These are phyloP conservation scores for Candida freyschussii DNA, from an alignment of 1,139 yeast species.

Conservation along the genomic window DNA sequence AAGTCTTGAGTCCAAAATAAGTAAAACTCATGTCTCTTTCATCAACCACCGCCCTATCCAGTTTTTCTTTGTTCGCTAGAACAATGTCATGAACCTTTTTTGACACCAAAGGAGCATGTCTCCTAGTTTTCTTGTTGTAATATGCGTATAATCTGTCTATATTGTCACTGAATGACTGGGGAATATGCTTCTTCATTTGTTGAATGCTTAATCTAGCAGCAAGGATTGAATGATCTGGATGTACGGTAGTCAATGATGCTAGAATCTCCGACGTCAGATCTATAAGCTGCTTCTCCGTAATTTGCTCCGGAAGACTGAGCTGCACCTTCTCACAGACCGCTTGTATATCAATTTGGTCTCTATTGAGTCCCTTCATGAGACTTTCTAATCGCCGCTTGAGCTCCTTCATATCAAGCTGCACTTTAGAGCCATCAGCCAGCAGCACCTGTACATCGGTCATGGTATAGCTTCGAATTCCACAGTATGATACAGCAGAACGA, in stretches of 20 bases:
- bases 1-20: constrained; percentile 82
- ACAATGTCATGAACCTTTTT: constrained; percentile 60
- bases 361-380: constrained; percentile 41
- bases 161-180: constrained; percentile 71
- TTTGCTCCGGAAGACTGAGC: constrained; percentile 66
- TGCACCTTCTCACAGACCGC: constrained; percentile 56
- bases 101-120: constrained; percentile 70
- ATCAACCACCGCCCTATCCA: constrained; percentile 69
- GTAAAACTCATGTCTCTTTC: constrained; percentile 78
- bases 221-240: constrained; percentile 90
- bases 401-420: constrained; percentile 7
- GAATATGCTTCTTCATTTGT: constrained; percentile 86
- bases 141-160: constrained; percentile 55
- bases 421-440: constrained; percentile 10
- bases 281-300: constrained; percentile 62
- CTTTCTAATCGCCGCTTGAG: constrained; percentile 6
- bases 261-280: constrained; percentile 93
- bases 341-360: constrained; percentile 55
- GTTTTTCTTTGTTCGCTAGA: constrained; percentile 53
- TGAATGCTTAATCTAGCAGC: constrained; percentile 96
- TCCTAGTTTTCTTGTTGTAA: constrained; percentile 59
- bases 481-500: too few species aligned
- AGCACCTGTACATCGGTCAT: constrained; percentile 15
- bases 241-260: constrained; percentile 93
- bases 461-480: too few species aligned